These are phyloP conservation scores for Scedosporium aurantiacum DNA, from an alignment of 2,329 filamentous ascomycete species.

Conservation along the genomic window DNA sequence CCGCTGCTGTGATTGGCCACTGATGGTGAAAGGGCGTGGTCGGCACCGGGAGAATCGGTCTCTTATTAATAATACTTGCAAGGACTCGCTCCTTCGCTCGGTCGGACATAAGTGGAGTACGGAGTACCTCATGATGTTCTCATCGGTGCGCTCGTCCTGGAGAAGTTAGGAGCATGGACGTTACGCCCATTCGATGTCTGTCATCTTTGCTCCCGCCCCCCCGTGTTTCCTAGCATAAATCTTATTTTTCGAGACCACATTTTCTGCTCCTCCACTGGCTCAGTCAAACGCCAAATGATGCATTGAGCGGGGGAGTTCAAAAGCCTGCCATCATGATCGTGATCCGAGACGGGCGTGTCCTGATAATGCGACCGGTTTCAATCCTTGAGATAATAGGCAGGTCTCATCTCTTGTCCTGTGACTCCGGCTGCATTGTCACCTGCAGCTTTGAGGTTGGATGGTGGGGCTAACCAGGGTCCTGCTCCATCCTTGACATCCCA, in stretches of 20 bases:
- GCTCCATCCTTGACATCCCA: too few relatives aligned
- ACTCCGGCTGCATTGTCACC: too few relatives aligned
- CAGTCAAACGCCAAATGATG: background rate
- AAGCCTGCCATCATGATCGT: background rate
- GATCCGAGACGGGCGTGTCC: too few relatives aligned
- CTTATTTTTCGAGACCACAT: background rate
- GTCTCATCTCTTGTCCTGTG: too few relatives aligned
- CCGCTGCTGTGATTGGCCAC: background rate
- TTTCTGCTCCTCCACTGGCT: background rate
- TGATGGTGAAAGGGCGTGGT: background rate
- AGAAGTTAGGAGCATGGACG: background rate
- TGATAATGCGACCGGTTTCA: too few relatives aligned
- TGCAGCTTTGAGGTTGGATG: too few relatives aligned
- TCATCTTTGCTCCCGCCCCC: too few relatives aligned
- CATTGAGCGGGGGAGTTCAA: background rate
- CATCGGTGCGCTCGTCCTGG: background rate
- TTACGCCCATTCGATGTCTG: background rate
- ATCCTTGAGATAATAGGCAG: too few relatives aligned
- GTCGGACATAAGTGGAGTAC: background rate
- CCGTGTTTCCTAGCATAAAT: background rate
- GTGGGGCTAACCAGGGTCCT: too few relatives aligned
- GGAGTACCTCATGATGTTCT: too few relatives aligned
- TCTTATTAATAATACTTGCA: background rate
- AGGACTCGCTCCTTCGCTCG: background rate
- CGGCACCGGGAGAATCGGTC: background rate